These are phyloP conservation scores for Cymbidium sinense DNA, from an alignment of 106 monocot genomes.

Conservation along the genomic window DNA sequence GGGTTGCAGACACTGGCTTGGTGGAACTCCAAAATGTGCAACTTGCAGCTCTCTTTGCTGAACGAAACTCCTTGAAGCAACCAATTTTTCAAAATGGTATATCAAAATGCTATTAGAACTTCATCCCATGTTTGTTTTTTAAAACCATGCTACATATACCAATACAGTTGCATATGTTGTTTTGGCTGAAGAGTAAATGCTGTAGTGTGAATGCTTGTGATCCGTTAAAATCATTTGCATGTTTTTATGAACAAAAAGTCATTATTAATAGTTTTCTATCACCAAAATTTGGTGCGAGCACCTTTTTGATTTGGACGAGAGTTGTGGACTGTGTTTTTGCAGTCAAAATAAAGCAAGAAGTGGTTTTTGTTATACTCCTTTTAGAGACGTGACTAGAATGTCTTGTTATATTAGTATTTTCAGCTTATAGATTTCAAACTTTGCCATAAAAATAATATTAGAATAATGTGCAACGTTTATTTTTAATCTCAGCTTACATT, in stretches of 20 bases:
- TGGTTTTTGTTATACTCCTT: neutral
- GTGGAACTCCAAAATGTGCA: constrained; percentile 66
- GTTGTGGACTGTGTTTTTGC: neutral
- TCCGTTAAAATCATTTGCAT: neutral
- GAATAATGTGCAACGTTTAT: neutral
- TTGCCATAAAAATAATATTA: neutral
- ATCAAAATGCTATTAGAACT: neutral
- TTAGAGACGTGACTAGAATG: neutral
- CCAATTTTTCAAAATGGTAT: constrained; percentile 79
- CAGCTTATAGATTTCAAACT: neutral
- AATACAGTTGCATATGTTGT: neutral
- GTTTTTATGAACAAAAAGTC: neutral
- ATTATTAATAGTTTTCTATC: neutral
- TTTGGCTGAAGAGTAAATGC: neutral
- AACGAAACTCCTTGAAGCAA: constrained; percentile 48
- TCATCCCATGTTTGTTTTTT: neutral
- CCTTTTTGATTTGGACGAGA: neutral
- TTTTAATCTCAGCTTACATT: neutral
- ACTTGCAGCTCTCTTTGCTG: constrained; percentile 59
- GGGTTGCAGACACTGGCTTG: constrained; percentile 61
- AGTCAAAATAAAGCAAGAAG: neutral
- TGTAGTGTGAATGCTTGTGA: neutral
- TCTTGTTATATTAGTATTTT: neutral
- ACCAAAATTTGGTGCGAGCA: neutral
- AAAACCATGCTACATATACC: neutral